phyloP scores from a whole-genome alignment of 2,329 filamentous ascomycete species.

The Scedosporium minutisporum region DNA sequence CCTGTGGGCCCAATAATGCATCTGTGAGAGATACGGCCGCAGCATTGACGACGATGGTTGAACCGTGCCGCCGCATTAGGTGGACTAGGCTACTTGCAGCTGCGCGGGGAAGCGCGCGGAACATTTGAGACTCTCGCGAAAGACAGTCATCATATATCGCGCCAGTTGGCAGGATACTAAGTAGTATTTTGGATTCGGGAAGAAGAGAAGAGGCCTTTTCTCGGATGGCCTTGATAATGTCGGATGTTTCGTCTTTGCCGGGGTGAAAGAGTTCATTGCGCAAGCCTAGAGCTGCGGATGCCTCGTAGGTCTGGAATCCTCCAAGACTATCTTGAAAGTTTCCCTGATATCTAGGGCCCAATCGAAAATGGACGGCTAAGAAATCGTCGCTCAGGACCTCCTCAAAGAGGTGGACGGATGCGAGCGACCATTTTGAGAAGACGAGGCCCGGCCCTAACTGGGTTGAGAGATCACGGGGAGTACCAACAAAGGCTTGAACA shows the following conservation, averaged over 20 bases:
- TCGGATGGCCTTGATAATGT: constrained; percentile 81
- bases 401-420: constrained; percentile 80
- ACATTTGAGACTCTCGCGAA: constrained; percentile 66
- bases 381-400: constrained; percentile 85
- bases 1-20: constrained; percentile 70
- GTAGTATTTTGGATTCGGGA: constrained; percentile 68
- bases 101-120: constrained; percentile 65
- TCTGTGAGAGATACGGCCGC: constrained; percentile 82
- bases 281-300: constrained; percentile 80
- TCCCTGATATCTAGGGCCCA: constrained; percentile 84
- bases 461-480: constrained; percentile 76
- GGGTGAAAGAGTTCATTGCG: constrained; percentile 86
- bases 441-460: constrained; percentile 64
- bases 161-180: constrained; percentile 74
- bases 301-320: constrained; percentile 91
- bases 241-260: constrained; percentile 81
- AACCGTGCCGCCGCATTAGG: constrained; percentile 62
- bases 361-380: constrained; percentile 78
- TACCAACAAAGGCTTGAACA: constrained; percentile 88
- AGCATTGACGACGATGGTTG: constrained; percentile 77
- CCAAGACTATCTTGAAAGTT: constrained; percentile 96
- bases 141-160: constrained; percentile 74
- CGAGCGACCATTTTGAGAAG: constrained; percentile 76
- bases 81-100: constrained; percentile 60
- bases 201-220: constrained; percentile 74